Base-by-base conservation (phyloP, 306 rosid genomes). In the Medicago lupulina region DNA sequence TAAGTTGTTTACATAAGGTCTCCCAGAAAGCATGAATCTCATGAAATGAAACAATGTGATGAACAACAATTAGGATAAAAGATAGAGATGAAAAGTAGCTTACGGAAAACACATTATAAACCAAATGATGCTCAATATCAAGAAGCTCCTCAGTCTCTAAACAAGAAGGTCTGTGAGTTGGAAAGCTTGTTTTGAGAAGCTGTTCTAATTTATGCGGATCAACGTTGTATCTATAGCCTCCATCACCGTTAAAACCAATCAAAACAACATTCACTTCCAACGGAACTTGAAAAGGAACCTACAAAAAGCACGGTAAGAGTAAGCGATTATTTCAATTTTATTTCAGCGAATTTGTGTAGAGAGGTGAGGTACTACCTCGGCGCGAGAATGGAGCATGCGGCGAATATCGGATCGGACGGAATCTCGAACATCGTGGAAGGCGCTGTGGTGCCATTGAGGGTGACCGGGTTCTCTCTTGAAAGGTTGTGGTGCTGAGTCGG, bases 261-360 rank as follows among this genome's bases (percentile, higher is more conserved):
- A 95, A 93, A 71, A 95, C 89, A 57, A 95, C 83, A 57, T 92
- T 95, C 76, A 95, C 98, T 89, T 95, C 98, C 0, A 95, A 91
- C 31, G 97, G 97, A 83, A 92, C 98, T 81, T 83, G 98, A 83
- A 95, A 92, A 11, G 98, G 97, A 81, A 95, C 98, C 98, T 95
- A 70, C 49, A 72, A 2, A 40, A 65, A 38, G 15, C 44, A 79
- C 8, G 5, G 47, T 1, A 14, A 14, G 40, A 41, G 50, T 8
- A 1, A 77, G 18, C 18, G 19, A 46, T 19, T 25, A 5, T 40
- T 16, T n/a, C 4, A 17, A 59, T 15, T 70, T n/a, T 8, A 1
- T 36, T 57, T 58, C 4, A 5, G 41, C 9, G 0, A 55, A 18
- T 15, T 49, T 2, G 51, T 9, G 34, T n/a, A 53, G 11, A n/a